Conservation (phyloP, 441 rosid species). For the Croton laevigatus region DNA sequence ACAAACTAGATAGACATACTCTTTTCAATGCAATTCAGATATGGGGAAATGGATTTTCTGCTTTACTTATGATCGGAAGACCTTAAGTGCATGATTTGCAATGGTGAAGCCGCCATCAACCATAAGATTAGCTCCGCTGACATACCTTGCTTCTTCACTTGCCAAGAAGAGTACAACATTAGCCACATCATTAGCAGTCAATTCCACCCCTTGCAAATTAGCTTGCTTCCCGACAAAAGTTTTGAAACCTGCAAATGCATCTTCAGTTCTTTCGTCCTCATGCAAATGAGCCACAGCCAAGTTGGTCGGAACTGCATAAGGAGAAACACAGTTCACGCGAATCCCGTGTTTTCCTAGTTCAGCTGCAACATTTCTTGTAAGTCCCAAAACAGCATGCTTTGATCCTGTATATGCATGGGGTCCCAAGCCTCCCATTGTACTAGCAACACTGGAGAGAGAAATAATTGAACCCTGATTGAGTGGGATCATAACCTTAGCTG, state of each 20-base stretch:
- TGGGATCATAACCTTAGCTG: constrained; percentile 83
- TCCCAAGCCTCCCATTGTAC: constrained; percentile 62
- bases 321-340: constrained; percentile 87
- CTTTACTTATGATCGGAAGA: constrained; percentile 44
- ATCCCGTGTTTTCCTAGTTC: constrained; percentile 90
- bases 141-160: constrained; percentile 70
- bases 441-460: constrained; percentile 54
- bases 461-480: constrained; percentile 55
- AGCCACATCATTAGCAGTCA: constrained; percentile 70
- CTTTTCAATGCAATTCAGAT: background rate
- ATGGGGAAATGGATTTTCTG: background rate
- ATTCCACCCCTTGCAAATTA: constrained; percentile 70
- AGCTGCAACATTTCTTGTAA: constrained; percentile 74
- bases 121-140: constrained; percentile 82
- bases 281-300: constrained; percentile 74
- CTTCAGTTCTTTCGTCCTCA: constrained; percentile 70
- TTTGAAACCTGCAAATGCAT: constrained; percentile 46
- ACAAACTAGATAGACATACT: background rate
- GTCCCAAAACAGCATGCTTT: constrained; percentile 77
- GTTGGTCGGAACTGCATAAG: constrained; percentile 61
- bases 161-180: constrained; percentile 78
- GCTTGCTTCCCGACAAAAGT: constrained; percentile 47
- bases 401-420: constrained; percentile 81
- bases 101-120: constrained; percentile 84
- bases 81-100: constrained; percentile 54